Percentiles rank a stretch among this genome's conserved stretches.
These are phyloP conservation scores for Suillus fuscotomentosus DNA, from an alignment of 768 basidiomycete species.

Conservation along the genomic window DNA sequence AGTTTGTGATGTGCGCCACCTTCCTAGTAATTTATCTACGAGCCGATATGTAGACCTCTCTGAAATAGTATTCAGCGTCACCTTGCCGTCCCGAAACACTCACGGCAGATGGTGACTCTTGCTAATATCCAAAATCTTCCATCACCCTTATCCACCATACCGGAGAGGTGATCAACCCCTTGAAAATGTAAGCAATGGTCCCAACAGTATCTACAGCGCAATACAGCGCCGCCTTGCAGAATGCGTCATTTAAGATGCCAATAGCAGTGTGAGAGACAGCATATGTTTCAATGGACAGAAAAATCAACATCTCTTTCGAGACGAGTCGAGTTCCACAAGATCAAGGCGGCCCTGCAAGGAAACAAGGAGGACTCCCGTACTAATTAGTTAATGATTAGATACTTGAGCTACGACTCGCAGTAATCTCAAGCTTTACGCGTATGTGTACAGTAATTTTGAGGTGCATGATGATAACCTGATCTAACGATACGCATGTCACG, in stretches of 20 bases:
- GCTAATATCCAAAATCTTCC: neutral
- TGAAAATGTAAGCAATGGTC: too few species aligned
- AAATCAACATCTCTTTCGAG: too few species aligned
- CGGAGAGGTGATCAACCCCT: too few species aligned
- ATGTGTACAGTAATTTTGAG: conserved; percentile 12
- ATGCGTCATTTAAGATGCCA: neutral
- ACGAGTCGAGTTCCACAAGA: too few species aligned
- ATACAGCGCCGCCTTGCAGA: neutral
- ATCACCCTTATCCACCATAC: neutral
- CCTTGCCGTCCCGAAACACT: neutral
- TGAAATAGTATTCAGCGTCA: neutral
- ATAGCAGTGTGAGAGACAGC: neutral
- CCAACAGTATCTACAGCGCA: too few species aligned
- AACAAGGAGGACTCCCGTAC: too few species aligned
- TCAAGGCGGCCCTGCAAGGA: too few species aligned
- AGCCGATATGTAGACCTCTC: neutral
- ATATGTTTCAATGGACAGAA: too few species aligned
- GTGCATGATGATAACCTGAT: conserved; percentile 12
- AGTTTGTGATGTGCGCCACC: neutral
- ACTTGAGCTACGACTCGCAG: too few species aligned
- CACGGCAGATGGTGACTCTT: neutral
- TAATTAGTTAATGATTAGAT: too few species aligned
- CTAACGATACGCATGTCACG: neutral
- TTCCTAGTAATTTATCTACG: neutral
- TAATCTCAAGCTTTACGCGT: neutral